Base-by-base conservation (phyloP, 192 early-diverging fungal genomes). In the Podila minutissima region DNA sequence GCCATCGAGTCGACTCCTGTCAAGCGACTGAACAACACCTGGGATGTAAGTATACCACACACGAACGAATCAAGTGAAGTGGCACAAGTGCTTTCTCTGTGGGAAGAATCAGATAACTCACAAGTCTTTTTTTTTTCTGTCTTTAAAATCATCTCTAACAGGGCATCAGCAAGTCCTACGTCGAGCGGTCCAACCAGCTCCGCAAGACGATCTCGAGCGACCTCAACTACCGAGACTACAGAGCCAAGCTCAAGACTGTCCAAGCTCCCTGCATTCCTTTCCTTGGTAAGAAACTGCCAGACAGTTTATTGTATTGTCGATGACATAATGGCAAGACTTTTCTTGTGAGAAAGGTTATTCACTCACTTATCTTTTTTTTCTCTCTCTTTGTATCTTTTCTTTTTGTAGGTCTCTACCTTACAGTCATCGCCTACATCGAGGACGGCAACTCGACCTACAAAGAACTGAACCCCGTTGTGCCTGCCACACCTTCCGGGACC, bases 401-500 rank as follows among this genome's bases (percentile, higher is more conserved):
- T 29, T 29, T 29, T 7, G 31, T 66, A 69, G 76, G 77, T 0
- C 53, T 81, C 10, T 81, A 69, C 61, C 61, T 73, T 20, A 73
- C 66, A 8, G 62, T 53, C 15, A 72, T 81, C 51, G 49, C 77
- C 31, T 81, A 73, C 20, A 69, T 81, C 29, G 77, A 81, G 31
- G 77, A 81, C 31, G 77, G 77, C 46, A 81, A 81, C 62, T 81
- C 77, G 1, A 22, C 63, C 35, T 81, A 81, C 58, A 81, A 81
- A 38, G 77, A 81, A 35, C 20, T 63, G 26, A 74, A 67, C 12
- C 49, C 65, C 2, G 32, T 19, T 1, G 12, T 53, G 2, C 22
- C 64, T 8, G 29, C 73, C 22, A 8, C 58, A n/a, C 6, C 65
- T 48, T 17, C 63, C 8, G 28, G 17, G 5, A 29, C 24, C 37